These are phyloP conservation scores for Xenoacremonium recifei DNA, from an alignment of 2,329 filamentous ascomycete species.

Conservation along the genomic window DNA sequence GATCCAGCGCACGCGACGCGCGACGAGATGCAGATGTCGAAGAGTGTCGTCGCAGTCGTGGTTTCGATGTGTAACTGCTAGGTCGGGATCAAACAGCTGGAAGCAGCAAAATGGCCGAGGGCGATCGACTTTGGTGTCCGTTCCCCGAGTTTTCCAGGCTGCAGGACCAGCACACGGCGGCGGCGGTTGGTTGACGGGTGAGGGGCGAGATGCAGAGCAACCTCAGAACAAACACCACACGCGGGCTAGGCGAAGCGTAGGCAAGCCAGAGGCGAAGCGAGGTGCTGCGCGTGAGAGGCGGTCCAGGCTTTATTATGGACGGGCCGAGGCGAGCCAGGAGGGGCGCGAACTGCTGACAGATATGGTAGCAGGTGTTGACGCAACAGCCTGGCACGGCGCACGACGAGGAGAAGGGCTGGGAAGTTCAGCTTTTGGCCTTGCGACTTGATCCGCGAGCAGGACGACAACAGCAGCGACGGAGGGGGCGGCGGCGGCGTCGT, in stretches of 20 bases:
- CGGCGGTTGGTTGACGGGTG: background rate
- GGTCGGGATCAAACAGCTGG: background rate
- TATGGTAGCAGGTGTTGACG: background rate
- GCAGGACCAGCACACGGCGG: background rate
- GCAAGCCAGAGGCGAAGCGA: background rate
- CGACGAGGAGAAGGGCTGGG: background rate
- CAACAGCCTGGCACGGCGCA: background rate
- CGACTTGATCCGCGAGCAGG: background rate
- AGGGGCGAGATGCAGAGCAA: background rate
- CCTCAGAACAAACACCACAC: conserved; percentile 8
- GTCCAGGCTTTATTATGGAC: conserved; percentile 15
- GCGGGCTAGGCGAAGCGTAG: conserved; percentile 9
- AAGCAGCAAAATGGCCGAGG: background rate
- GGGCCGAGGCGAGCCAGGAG: conserved; percentile 7
- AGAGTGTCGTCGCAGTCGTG: background rate
- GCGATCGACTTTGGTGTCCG: background rate
- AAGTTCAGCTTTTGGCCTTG: background rate
- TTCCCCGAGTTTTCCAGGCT: too few species aligned
- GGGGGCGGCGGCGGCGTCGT: background rate
- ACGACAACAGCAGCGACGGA: background rate
- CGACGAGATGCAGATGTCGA: background rate
- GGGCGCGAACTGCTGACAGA: background rate
- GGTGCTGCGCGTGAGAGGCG: conserved; percentile 11
- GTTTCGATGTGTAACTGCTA: too few species aligned
- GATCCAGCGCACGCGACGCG: conserved; percentile 21